Base-by-base conservation (phyloP, 352 stramenopile species). In the Phytophthora meadii region DNA sequence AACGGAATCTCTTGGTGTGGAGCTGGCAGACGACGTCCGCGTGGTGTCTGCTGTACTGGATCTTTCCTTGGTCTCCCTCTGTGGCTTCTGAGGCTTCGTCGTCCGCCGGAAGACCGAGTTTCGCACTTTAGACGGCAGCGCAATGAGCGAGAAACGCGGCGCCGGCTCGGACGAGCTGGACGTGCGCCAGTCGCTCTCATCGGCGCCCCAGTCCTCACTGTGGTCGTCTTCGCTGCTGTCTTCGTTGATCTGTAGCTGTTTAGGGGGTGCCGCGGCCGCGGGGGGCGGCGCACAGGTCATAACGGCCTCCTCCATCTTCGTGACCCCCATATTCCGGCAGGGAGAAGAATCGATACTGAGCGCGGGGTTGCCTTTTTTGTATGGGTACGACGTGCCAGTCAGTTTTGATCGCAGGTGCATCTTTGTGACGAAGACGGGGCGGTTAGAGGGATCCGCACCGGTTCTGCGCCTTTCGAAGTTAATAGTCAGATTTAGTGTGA, bases 171-270 rank as follows among this genome's bases (percentile, higher is more conserved):
- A 82, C 19, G 65, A 81, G 65, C 68, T 86, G 47, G 73, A 85
- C 47, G 72, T 74, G 58, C 70, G 75, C 51, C 68, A 77, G 49
- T 89, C 82, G 70, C 76, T 87, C 39, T 79, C 82, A 9, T 76
- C 78, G 9, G 73, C 58, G 46, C 68, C 84, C 60, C 72, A 80
- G 2, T 62, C 71, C 17, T 78, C 72, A 42, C 68, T 68, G 27
- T 57, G 54, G 28, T 75, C 76, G 40, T 80, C 78, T 24, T 79
- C 70, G 61, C 65, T 76, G 51, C 65, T 70, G 11, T 68, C 48
- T 2, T 62, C 52, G 34, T 54, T 36, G 8, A 61, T 14, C 5
- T 53, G 49, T 1, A 65, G 28, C 6, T 14, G 41, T 17, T 22
- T 24, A 30, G 28, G 41, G 15, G 28, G 2, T 5, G 41, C 34